phyloP scores from a whole-genome alignment of 78 protist genomes.

The Bodo saltans region DNA sequence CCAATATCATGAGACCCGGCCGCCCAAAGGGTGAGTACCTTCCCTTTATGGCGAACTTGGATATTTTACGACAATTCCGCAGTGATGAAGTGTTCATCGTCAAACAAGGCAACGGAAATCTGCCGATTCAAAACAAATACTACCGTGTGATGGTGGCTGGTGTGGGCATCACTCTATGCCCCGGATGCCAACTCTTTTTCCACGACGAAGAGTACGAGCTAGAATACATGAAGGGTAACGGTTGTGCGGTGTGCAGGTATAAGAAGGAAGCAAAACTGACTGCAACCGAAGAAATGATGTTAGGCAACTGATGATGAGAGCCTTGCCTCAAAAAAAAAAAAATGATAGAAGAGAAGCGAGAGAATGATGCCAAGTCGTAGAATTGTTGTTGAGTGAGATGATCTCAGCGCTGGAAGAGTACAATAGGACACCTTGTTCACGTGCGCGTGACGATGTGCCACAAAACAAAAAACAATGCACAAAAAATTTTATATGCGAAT shows the following conservation, averaged over 20 bases:
- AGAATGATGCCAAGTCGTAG: too few species aligned
- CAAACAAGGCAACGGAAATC: background rate
- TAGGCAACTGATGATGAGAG: background rate
- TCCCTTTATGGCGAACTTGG: constrained; percentile 4
- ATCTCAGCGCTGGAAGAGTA: too few species aligned
- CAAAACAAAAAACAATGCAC: too few species aligned
- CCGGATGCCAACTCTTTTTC: constrained; percentile 51
- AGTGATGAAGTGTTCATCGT: constrained; percentile 31
- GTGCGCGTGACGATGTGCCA: too few species aligned
- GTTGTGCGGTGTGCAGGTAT: constrained; percentile 49
- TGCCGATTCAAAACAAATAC: constrained; percentile 6
- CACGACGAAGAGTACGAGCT: constrained; percentile 52
- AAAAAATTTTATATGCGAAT: too few species aligned
- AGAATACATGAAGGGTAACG: constrained; percentile 15
- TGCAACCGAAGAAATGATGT: background rate
- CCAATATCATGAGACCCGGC: background rate
- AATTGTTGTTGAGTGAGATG: too few species aligned
- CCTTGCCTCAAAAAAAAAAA: background rate
- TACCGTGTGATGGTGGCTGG: constrained; percentile 44
- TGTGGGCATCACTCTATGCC: constrained; percentile 31
- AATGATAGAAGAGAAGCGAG: background rate
- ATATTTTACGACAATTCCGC: background rate
- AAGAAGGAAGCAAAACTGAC: background rate
- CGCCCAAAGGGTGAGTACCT: background rate
- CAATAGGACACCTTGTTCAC: too few species aligned